Evolutionary conservation across 1,284 basidiomycete genomes (phyloP).

Genomic region (Ustilago shanxiensis): DNA sequence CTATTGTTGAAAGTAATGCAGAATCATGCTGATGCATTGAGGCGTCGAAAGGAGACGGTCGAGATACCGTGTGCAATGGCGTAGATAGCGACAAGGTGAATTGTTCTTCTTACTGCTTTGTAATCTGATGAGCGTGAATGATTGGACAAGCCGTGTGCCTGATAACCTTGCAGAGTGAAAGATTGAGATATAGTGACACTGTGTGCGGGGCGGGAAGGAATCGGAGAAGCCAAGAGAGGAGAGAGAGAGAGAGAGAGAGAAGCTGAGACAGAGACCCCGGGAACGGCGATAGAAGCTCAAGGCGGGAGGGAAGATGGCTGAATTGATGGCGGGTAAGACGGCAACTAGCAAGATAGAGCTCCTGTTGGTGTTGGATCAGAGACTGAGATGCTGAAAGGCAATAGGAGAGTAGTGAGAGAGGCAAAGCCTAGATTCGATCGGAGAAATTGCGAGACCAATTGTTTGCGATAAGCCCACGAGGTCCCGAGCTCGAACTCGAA

Average conservation of each 20-base stretch:
- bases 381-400: conserved; percentile 2
- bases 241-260: neutral
- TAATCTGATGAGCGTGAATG: conserved; percentile 5
- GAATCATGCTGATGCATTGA: conserved; percentile 5
- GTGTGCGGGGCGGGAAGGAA: neutral
- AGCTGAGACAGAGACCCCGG: too few relatives aligned
- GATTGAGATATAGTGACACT: conserved; percentile 1
- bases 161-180: neutral
- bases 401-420: neutral
- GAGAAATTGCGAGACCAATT: conserved; percentile 7
- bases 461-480: conserved; percentile 13
- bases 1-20: neutral
- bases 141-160: neutral
- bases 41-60: neutral
- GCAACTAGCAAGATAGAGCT: neutral
- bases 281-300: neutral
- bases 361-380: neutral
- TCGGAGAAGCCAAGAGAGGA: neutral
- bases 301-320: neutral
- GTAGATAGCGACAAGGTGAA: neutral
- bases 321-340: neutral
- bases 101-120: neutral
- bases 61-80: too few relatives aligned
- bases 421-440: neutral
- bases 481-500: too few relatives aligned